These are phyloP conservation scores for Globisporangium yorkense DNA, from an alignment of 352 stramenopile species.

Conservation along the genomic window DNA sequence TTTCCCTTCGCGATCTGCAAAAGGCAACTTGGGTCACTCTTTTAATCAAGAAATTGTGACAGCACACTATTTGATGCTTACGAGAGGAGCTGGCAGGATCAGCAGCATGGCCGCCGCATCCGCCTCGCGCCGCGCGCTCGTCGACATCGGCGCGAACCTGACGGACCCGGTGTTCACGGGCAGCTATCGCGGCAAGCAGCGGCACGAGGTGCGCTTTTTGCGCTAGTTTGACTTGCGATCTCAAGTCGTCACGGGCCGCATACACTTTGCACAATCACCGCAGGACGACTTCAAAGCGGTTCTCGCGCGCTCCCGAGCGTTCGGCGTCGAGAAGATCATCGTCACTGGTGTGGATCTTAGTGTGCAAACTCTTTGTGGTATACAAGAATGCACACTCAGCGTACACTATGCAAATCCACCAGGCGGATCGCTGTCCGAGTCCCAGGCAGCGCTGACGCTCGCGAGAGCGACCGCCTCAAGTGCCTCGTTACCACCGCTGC, in stretches of 20 bases:
- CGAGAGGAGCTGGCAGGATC: background rate
- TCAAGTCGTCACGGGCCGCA: no score
- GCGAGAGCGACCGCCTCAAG: constrained; percentile 8
- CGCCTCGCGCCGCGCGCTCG: background rate
- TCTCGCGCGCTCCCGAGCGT: constrained; percentile 74
- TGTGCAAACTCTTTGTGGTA: background rate
- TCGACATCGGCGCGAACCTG: constrained; percentile 92
- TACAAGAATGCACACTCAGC: no score
- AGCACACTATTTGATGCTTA: background rate
- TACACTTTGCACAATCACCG: background rate
- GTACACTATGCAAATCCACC: no score
- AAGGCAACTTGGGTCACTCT: constrained; percentile 9
- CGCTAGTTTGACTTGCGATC: no score
- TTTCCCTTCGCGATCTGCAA: constrained; percentile 2
- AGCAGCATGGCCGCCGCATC: background rate
- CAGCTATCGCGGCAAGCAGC: constrained; percentile 85
- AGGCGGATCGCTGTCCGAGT: constrained; percentile 43
- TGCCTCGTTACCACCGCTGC: constrained; percentile 10
- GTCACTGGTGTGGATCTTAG: constrained; percentile 53
- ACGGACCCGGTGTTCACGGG: constrained; percentile 90
- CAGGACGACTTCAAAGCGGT: constrained; percentile 44
- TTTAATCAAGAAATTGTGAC: background rate
- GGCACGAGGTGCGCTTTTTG: constrained; percentile 59
- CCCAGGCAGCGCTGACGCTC: constrained; percentile 26
- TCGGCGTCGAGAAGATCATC: constrained; percentile 90